A percentile compares a stretch with the other conserved stretches of the same genome.
Conservation (phyloP, 1,284 basidiomycete species). For the Boletellus deceptivus region DNA sequence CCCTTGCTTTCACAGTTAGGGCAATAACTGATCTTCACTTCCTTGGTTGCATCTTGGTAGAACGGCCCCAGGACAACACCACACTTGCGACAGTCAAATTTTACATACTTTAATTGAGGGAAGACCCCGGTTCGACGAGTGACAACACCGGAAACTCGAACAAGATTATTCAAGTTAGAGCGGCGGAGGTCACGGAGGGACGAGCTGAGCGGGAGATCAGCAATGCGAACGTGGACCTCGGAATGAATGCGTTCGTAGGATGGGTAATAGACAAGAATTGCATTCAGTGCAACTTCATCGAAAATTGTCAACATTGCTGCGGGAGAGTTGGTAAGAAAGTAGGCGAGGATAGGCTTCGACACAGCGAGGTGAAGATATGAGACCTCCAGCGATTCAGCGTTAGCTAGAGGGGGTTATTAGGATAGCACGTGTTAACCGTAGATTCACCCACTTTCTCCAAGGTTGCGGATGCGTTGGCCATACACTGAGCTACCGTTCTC, state of each 20-base stretch:
- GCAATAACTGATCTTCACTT: slow-evolving; percentile 94
- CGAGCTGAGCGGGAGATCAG: slow-evolving; percentile 86
- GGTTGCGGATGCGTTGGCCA: slow-evolving; percentile 87
- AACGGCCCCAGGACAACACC: slow-evolving; percentile 92
- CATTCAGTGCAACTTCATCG: slow-evolving; percentile 92
- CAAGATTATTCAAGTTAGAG: slow-evolving; percentile 90
- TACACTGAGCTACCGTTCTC: slow-evolving; percentile 91
- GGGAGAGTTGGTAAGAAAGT: slow-evolving; percentile 95
- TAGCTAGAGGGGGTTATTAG: slow-evolving; percentile 55
- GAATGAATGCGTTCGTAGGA: slow-evolving; percentile 96
- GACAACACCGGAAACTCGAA: slow-evolving; percentile 96
- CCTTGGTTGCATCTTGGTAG: slow-evolving; percentile 94
- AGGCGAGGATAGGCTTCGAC: slow-evolving; percentile 93
- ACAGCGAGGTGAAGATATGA: slow-evolving; percentile 91
- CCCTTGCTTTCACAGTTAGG: slow-evolving; percentile 92
- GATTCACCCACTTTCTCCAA: slow-evolving; percentile 83
- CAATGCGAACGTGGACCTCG: slow-evolving; percentile 96
- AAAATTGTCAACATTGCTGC: slow-evolving; percentile 92
- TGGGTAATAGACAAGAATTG: slow-evolving; percentile 94
- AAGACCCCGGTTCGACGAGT: slow-evolving; percentile 96
- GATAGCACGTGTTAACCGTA: background rate
- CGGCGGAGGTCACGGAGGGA: slow-evolving; percentile 94
- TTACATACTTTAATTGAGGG: slow-evolving; percentile 98
- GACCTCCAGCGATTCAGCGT: slow-evolving; percentile 96
- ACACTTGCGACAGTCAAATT: slow-evolving; percentile 96